Conservation (phyloP, 306 rosid species). For the Vigna mungo region DNA sequence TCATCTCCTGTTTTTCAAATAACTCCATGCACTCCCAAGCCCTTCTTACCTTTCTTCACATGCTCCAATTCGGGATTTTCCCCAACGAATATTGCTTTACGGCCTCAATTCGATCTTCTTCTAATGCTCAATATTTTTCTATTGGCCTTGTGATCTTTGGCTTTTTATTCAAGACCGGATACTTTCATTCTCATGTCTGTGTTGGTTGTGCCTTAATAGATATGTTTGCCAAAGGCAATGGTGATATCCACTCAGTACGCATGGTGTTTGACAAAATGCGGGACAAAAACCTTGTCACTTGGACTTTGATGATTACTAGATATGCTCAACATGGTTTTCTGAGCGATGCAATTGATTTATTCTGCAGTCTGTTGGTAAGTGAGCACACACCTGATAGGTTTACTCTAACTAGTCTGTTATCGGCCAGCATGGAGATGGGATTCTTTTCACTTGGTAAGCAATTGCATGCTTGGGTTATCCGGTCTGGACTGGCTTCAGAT, state of each 20-base stretch:
- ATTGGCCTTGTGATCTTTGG: conserved; percentile 51
- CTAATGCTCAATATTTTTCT: conserved; percentile 23
- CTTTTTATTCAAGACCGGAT: conserved; percentile 56
- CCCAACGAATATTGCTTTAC: conserved; percentile 71
- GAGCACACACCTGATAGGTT: conserved; percentile 58
- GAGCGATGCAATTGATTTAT: conserved; percentile 52
- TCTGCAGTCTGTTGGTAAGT: conserved; percentile 50
- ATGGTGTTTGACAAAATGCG: conserved; percentile 66
- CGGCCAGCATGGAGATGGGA: conserved; percentile 54
- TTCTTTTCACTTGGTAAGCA: conserved; percentile 58
- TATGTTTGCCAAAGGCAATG: conserved; percentile 56
- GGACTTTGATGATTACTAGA: conserved; percentile 75
- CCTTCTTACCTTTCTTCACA: conserved; percentile 47
- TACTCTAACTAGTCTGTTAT: conserved; percentile 54
- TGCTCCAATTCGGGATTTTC: conserved; percentile 51
- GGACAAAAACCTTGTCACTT: conserved; percentile 59
- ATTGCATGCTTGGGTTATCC: conserved; percentile 62
- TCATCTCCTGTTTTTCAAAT: conserved; percentile 63
- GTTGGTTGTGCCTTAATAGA: conserved; percentile 75
- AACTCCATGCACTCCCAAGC: conserved; percentile 50
- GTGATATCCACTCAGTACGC: conserved; percentile 52
- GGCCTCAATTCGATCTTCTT: conserved; percentile 56
- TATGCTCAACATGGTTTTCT: conserved; percentile 51
- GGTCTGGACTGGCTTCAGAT: conserved; percentile 56
- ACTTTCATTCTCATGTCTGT: conserved; percentile 57